Percentiles rank a stretch among this genome's conserved stretches.
Conservation (phyloP, 768 basidiomycete genomes). For the Pleurotus giganteus region DNA sequence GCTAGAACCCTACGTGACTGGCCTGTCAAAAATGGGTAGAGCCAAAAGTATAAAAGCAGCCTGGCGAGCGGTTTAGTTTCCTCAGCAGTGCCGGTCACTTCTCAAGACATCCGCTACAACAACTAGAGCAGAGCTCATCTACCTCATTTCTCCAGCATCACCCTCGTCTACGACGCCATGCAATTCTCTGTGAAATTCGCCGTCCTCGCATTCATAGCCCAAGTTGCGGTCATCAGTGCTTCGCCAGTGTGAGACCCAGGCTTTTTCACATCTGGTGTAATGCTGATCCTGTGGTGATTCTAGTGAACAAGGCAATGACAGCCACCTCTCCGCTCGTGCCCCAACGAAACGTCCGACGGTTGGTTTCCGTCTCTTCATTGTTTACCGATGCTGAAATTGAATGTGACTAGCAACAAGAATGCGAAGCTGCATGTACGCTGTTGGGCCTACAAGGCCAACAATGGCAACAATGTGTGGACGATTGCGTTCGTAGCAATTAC, state of each 20-base stretch:
- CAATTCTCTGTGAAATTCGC: constrained; percentile 3
- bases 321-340: background rate
- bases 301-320: background rate
- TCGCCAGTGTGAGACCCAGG: background rate
- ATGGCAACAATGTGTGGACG: background rate
- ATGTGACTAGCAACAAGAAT: background rate
- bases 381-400: background rate
- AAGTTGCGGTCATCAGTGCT: background rate
- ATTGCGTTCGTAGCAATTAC: background rate
- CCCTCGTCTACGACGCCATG: background rate
- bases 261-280: background rate
- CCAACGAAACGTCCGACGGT: background rate
- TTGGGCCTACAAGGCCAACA: background rate
- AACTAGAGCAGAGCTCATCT: background rate
- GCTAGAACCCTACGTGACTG: too few species aligned
- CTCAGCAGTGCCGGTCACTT: constrained; percentile 9
- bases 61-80: background rate
- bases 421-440: background rate
- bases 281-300: background rate
- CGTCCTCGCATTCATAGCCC: background rate
- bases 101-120: background rate
- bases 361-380: background rate
- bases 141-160: background rate
- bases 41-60: constrained; percentile 3
- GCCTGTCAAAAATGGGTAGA: too few species aligned